Percentiles rank a stretch among this genome's conserved stretches.
phyloP scores from a whole-genome alignment of 2,329 filamentous ascomycete species.

The Diaporthe sp. region DNA sequence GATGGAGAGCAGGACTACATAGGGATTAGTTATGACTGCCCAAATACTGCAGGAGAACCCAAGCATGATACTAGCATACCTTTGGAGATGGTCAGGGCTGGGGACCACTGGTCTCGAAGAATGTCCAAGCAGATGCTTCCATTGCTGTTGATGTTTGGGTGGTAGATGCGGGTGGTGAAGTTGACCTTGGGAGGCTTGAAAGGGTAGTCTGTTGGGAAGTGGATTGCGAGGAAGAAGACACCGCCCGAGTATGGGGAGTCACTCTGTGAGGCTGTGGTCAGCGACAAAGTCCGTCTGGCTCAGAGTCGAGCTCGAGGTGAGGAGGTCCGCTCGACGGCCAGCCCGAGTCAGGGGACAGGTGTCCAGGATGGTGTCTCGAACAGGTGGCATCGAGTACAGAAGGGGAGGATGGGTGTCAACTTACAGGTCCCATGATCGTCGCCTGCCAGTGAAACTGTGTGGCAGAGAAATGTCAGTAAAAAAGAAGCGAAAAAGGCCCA shows the following conservation, averaged over 20 bases:
- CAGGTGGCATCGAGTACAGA: conserved; percentile 7
- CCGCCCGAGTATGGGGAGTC: conserved; percentile 98
- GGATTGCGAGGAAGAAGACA: conserved; percentile 98
- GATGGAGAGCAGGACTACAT: conserved; percentile 91
- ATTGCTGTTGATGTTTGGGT: conserved; percentile 99
- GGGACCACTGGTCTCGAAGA: conserved; percentile 98
- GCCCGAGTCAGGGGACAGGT: conserved; percentile 10
- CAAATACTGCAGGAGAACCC: too few relatives aligned
- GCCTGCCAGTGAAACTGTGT: conserved; percentile 99
- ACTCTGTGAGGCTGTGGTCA: conserved; percentile 65
- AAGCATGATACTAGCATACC: conserved; percentile 64
- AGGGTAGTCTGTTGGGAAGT: conserved; percentile 99
- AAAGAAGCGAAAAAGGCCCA: not conserved
- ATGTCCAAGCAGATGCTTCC: conserved; percentile 99
- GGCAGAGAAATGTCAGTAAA: conserved; percentile 45
- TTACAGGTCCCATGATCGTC: conserved; percentile 99
- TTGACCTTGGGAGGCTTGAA: conserved; percentile 99
- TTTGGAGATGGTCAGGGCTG: conserved; percentile 97
- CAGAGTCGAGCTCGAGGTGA: conserved; percentile 18
- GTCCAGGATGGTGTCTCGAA: not conserved
- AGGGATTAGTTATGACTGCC: not conserved
- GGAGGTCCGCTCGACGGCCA: not conserved
- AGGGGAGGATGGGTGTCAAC: conserved; percentile 51
- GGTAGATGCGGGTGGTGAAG: conserved; percentile 99
- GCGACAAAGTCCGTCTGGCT: conserved; percentile 31